Percentiles rank a stretch among this genome's conserved stretches.
Conservation (phyloP, 345 rosid genomes). For the Linum trigynum region DNA sequence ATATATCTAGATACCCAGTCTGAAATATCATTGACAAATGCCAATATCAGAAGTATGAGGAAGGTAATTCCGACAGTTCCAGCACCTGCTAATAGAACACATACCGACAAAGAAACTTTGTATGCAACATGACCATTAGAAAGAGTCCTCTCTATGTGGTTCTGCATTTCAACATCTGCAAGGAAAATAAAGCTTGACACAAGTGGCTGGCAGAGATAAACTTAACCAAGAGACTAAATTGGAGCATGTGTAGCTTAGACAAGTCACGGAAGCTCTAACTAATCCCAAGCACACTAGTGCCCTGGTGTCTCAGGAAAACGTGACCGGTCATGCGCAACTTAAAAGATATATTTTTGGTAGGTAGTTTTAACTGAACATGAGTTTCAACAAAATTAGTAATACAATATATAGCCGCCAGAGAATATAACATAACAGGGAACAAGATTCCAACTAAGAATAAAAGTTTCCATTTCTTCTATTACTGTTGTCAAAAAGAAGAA, state of each 20-base stretch:
- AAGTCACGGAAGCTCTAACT: background rate
- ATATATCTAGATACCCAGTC: conserved; percentile 64
- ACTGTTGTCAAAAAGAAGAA: too few relatives aligned
- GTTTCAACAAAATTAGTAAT: too few relatives aligned
- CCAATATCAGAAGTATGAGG: background rate
- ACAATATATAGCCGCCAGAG: too few relatives aligned
- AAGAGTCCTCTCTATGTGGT: conserved; percentile 54
- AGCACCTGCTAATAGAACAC: conserved; percentile 17
- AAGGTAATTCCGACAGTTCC: background rate
- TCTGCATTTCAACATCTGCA: conserved; percentile 75
- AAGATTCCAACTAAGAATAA: too few relatives aligned
- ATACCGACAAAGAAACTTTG: conserved; percentile 58
- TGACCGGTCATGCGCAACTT: too few relatives aligned
- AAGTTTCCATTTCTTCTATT: too few relatives aligned
- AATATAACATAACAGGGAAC: too few relatives aligned
- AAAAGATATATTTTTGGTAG: too few relatives aligned
- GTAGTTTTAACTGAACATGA: too few relatives aligned
- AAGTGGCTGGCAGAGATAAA: background rate
- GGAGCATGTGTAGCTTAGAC: background rate
- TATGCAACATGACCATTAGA: conserved; percentile 55
- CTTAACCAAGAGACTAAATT: too few relatives aligned
- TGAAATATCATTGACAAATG: conserved; percentile 28
- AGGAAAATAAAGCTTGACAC: conserved; percentile 8
- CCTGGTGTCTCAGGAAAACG: background rate
- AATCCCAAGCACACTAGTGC: too few relatives aligned